Percentiles rank a stretch among this genome's conserved stretches.
These are phyloP conservation scores for Cucurbita argyrosperma DNA, from an alignment of 306 rosid species.

Conservation along the genomic window DNA sequence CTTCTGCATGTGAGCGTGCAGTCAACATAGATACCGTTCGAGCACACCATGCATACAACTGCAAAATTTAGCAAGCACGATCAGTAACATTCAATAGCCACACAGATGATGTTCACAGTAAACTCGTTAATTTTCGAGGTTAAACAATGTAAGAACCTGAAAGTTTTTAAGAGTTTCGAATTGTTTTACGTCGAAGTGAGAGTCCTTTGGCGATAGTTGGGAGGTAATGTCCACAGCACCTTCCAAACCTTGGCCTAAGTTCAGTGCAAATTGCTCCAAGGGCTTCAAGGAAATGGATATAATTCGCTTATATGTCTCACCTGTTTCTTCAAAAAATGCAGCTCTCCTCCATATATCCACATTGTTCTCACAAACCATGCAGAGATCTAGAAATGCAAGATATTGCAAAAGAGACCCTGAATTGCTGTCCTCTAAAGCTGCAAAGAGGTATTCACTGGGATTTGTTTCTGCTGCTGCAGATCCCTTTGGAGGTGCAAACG, in stretches of 20 bases:
- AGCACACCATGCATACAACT: slow-evolving; percentile 82
- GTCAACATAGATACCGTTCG: slow-evolving; percentile 59
- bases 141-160: slow-evolving; percentile 34
- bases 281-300: slow-evolving; percentile 68
- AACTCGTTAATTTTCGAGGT: not conserved
- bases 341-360: slow-evolving; percentile 92
- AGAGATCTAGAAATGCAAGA: slow-evolving; percentile 93
- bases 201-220: slow-evolving; percentile 54
- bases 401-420: slow-evolving; percentile 69
- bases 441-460: slow-evolving; percentile 85
- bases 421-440: slow-evolving; percentile 76
- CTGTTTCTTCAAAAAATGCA: slow-evolving; percentile 89
- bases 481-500: slow-evolving; percentile 92
- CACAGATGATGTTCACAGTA: not conserved
- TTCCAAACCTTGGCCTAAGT: slow-evolving; percentile 48
- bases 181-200: slow-evolving; percentile 29
- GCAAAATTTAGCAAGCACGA: not conserved
- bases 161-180: slow-evolving; percentile 43
- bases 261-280: slow-evolving; percentile 60
- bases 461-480: slow-evolving; percentile 98
- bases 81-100: not conserved
- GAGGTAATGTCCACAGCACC: slow-evolving; percentile 34
- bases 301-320: slow-evolving; percentile 84
- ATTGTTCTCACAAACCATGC: slow-evolving; percentile 86
- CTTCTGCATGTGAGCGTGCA: slow-evolving; percentile 56